A percentile compares a stretch with the other conserved stretches of the same genome.
Conservation (phyloP, 495 filamentous ascomycete species). For the Penicillium cataractarum region DNA sequence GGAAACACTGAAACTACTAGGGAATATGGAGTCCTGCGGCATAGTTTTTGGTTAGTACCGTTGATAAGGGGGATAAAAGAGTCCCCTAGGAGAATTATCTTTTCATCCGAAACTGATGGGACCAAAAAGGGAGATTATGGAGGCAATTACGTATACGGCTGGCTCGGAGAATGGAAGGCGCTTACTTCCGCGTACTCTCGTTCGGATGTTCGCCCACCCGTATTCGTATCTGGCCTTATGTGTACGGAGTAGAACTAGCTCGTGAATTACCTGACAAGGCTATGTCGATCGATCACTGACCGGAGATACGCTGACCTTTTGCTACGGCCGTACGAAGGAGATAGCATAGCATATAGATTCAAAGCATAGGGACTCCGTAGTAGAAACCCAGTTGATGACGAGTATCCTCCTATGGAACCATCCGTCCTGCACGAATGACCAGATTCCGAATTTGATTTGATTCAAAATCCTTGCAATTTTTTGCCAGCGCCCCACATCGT, state of each 20-base stretch:
- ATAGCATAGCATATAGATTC: background rate
- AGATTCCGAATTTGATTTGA: background rate
- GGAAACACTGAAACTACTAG: background rate
- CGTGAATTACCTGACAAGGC: background rate
- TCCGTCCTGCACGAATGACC: background rate
- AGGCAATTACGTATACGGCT: conserved; percentile 5
- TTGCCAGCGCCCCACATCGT: background rate
- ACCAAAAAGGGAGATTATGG: background rate
- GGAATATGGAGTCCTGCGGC: background rate
- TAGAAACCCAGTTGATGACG: background rate
- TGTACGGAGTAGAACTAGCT: background rate
- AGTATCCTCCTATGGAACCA: background rate
- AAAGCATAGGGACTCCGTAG: too few relatives aligned
- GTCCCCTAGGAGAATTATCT: background rate
- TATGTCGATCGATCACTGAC: background rate
- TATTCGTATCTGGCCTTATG: background rate
- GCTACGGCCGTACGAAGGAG: background rate
- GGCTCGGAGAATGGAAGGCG: background rate
- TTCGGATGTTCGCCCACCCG: conserved; percentile 3
- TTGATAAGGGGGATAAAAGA: background rate
- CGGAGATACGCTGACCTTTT: background rate
- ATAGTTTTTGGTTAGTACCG: background rate
- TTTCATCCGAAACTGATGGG: background rate
- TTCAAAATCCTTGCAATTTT: background rate
- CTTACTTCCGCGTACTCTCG: background rate